These are phyloP conservation scores for Aspergillus vadensis DNA, from an alignment of 2,329 filamentous ascomycete genomes.

Conservation along the genomic window DNA sequence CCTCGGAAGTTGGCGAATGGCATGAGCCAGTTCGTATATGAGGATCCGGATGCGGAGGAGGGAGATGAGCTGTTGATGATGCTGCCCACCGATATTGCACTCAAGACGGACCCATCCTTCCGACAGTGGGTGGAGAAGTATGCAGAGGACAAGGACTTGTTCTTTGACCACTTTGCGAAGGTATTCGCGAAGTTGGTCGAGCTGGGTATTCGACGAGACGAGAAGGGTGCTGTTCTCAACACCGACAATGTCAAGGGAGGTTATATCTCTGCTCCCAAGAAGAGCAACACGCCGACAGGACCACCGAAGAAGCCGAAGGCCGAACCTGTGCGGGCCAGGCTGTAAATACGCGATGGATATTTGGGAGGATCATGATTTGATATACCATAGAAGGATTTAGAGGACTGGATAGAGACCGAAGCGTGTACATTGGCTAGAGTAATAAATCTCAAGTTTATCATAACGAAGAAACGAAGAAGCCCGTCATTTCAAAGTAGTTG, in stretches of 20 bases:
- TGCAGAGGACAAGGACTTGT: slow-evolving; percentile 62
- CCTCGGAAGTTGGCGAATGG: slow-evolving; percentile 56
- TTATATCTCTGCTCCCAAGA: slow-evolving; percentile 60
- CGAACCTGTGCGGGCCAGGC: slow-evolving; percentile 27
- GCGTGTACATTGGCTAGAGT: neutral
- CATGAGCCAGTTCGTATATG: slow-evolving; percentile 60
- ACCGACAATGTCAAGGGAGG: slow-evolving; percentile 60
- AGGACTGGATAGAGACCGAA: slow-evolving; percentile 11
- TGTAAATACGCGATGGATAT: slow-evolving; percentile 23
- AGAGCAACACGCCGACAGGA: slow-evolving; percentile 45
- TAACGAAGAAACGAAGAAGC: neutral
- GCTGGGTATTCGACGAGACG: slow-evolving; percentile 61
- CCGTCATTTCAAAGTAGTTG: neutral
- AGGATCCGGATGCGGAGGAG: slow-evolving; percentile 56
- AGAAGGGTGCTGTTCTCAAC: slow-evolving; percentile 55
- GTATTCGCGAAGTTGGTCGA: slow-evolving; percentile 64
- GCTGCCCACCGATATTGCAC: slow-evolving; percentile 65
- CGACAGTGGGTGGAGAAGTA: slow-evolving; percentile 60
- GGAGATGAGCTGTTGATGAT: slow-evolving; percentile 63
- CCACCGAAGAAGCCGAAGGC: slow-evolving; percentile 23
- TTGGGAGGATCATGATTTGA: slow-evolving; percentile 3
- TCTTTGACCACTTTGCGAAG: slow-evolving; percentile 62
- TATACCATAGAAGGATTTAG: slow-evolving; percentile 6
- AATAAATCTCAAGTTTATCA: slow-evolving; percentile 7
- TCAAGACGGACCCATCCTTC: slow-evolving; percentile 58